Evolutionary conservation across 305 asterid species (phyloP).

Genomic region (Solanum chacoense): DNA sequence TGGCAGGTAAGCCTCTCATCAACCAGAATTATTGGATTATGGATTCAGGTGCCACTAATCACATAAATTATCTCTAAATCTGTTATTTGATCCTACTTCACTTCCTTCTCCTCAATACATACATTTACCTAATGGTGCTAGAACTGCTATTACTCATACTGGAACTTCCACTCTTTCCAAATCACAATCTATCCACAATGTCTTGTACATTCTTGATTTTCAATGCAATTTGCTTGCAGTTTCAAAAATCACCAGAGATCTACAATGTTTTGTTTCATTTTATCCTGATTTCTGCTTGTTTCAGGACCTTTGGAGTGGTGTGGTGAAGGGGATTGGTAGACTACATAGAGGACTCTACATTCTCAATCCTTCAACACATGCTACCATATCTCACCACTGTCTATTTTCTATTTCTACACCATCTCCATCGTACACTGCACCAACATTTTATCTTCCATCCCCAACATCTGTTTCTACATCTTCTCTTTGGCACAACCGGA

Average conservation of each 20-base stretch:
- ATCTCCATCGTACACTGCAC: not conserved
- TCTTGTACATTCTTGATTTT: not conserved
- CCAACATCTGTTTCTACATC: not conserved
- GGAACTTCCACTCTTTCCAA: not conserved
- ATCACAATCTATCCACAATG: not conserved
- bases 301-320: not conserved
- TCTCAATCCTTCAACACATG: not conserved
- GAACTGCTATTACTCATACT: not conserved
- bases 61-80: not conserved
- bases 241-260: not conserved
- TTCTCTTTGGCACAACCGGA: not conserved
- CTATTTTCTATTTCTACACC: not conserved
- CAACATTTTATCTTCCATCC: not conserved
- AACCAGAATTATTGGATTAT: not conserved
- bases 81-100: not conserved
- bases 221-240: not conserved
- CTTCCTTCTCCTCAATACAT: not conserved
- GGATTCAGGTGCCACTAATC: not conserved
- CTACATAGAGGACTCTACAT: not conserved
- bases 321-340: not conserved
- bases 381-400: not conserved
- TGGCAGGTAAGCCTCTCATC: not conserved
- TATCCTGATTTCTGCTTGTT: not conserved
- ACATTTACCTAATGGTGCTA: not conserved
- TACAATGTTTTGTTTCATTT: not conserved